Conservation (phyloP, 441 rosid genomes). For the Jatropha multifida region DNA sequence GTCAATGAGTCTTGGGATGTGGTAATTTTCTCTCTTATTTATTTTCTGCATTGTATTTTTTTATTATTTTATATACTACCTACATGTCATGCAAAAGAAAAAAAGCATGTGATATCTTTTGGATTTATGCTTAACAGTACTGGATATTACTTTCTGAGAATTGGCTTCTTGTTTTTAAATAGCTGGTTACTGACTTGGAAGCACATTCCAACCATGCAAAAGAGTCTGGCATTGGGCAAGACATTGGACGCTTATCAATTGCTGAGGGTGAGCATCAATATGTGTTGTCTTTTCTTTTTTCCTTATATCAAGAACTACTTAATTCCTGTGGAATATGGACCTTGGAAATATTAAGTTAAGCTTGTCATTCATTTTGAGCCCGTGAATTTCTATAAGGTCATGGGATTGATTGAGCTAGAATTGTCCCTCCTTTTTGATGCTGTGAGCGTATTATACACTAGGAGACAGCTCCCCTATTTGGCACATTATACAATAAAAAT, state of each 20-base stretch:
- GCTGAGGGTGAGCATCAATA: conserved; percentile 50
- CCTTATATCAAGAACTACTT: background rate
- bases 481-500: background rate
- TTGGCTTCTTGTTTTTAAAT: conserved; percentile 42
- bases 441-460: background rate
- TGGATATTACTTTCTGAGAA: conserved; percentile 20
- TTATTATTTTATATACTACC: background rate
- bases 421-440: background rate
- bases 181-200: conserved; percentile 73
- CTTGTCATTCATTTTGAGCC: background rate
- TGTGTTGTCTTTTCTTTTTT: conserved; percentile 14
- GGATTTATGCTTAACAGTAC: conserved; percentile 8
- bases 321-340: background rate
- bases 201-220: conserved; percentile 49
- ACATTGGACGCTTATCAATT: conserved; percentile 29
- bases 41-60: background rate
- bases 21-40: conserved; percentile 42
- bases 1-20: conserved; percentile 71
- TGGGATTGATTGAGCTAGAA: background rate
- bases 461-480: background rate
- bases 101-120: conserved; percentile 13
- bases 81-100: background rate
- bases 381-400: background rate
- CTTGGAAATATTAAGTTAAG: background rate
- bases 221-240: conserved; percentile 44